A percentile compares a stretch with the other conserved stretches of the same genome.
These are phyloP conservation scores for Rhodotorula sp. DNA, from an alignment of 1,284 basidiomycete genomes.

Conservation along the genomic window DNA sequence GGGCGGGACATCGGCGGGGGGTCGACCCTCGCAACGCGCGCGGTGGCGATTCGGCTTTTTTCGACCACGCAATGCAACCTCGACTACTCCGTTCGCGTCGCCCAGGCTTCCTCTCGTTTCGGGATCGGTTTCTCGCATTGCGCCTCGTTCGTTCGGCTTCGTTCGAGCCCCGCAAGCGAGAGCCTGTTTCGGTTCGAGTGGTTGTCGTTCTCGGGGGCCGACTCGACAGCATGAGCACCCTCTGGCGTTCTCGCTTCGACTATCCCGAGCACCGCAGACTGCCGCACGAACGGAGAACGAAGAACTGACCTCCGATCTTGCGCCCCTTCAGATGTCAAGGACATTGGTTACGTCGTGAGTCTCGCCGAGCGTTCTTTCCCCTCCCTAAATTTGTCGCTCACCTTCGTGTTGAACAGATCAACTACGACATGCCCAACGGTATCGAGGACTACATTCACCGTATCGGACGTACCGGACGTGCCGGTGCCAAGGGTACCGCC, in stretches of 20 bases:
- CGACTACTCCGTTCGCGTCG: too few relatives aligned
- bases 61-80: too few relatives aligned
- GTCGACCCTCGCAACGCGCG: too few relatives aligned
- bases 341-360: constrained; percentile 37
- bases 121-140: too few relatives aligned
- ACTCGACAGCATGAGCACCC: too few relatives aligned
- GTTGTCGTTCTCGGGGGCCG: too few relatives aligned
- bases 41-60: too few relatives aligned
- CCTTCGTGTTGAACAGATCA: constrained; percentile 22
- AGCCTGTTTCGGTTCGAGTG: too few relatives aligned
- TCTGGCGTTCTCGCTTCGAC: background rate
- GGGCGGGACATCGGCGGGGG: too few relatives aligned
- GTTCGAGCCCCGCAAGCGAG: too few relatives aligned
- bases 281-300: background rate
- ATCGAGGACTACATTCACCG: constrained; percentile 70
- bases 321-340: constrained; percentile 39
- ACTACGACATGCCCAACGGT: constrained; percentile 36
- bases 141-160: too few relatives aligned
- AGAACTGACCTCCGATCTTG: background rate
- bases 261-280: background rate
- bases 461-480: constrained; percentile 73
- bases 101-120: too few relatives aligned
- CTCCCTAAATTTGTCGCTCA: background rate
- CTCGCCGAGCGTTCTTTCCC: background rate
- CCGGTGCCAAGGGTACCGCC: constrained; percentile 72